Evolutionary conservation across 73 alveolate genomes (phyloP).

Genomic region (Diophrys sp.): DNA sequence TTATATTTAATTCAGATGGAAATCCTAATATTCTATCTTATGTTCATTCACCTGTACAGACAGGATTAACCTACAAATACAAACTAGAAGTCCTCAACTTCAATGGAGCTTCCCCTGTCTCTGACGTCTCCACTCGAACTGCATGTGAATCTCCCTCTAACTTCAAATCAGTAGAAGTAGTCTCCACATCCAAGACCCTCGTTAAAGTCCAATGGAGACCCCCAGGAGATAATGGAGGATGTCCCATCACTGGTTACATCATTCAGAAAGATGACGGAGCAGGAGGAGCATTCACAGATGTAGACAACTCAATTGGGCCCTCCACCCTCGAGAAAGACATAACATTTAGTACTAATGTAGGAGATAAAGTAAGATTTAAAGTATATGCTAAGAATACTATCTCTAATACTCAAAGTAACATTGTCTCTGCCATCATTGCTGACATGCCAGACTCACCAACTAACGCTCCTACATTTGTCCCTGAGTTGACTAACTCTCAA

Average conservation of each 20-base stretch:
- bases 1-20: conserved; percentile 41
- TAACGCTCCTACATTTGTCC: conserved; percentile 1
- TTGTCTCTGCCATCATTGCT: neutral
- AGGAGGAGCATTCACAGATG: neutral
- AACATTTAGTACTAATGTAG: neutral
- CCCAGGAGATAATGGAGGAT: conserved; percentile 77
- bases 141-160: conserved; percentile 26
- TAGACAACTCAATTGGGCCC: neutral
- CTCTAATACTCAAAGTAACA: conserved; percentile 5
- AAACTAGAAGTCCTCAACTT: conserved; percentile 40
- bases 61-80: conserved; percentile 38
- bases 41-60: conserved; percentile 15
- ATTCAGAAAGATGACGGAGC: conserved; percentile 55
- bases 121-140: neutral
- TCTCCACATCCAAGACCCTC: conserved; percentile 13
- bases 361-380: conserved; percentile 30
- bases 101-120: conserved; percentile 24
- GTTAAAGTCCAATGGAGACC: conserved; percentile 58
- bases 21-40: conserved; percentile 40
- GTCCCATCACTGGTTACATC: conserved; percentile 52
- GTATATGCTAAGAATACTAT: conserved; percentile 29
- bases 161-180: conserved; percentile 15
- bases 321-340: neutral
- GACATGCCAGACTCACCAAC: neutral
- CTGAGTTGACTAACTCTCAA: neutral